Conservation (phyloP, 2,329 filamentous ascomycete species). For the Cladorrhinum sp. region DNA sequence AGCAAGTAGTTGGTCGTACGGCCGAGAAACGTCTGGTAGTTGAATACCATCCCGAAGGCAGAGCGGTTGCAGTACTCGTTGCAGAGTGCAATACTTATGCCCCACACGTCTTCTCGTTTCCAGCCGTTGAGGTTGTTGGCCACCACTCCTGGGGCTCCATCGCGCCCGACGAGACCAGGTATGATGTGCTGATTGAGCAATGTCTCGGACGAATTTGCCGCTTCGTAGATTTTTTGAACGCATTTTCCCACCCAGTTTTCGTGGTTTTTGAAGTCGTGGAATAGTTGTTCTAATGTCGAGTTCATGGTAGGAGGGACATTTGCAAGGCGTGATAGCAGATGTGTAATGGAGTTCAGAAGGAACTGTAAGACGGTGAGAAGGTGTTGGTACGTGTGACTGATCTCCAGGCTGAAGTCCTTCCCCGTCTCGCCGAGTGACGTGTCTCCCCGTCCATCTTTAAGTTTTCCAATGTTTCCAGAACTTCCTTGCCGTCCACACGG, state of each 20-base stretch:
- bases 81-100: neutral
- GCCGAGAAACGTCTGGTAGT: conserved; percentile 8
- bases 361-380: too few relatives aligned
- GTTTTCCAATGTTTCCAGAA: too few relatives aligned
- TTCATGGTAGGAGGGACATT: neutral
- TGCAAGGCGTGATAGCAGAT: neutral
- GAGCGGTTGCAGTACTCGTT: conserved; percentile 5
- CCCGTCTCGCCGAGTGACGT: too few relatives aligned
- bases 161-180: neutral
- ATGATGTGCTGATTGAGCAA: neutral
- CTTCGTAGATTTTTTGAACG: neutral
- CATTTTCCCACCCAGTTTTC: neutral
- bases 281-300: neutral
- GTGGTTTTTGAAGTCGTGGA: neutral
- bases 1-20: conserved; percentile 13
- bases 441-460: too few relatives aligned
- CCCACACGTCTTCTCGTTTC: neutral
- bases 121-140: neutral
- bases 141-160: neutral
- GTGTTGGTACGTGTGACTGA: too few relatives aligned
- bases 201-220: neutral
- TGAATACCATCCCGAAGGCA: conserved; percentile 11
- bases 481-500: too few relatives aligned
- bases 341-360: neutral
- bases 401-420: too few relatives aligned